These are phyloP conservation scores for Graphilbum sp. DNA, from an alignment of 2,329 filamentous ascomycete genomes.

Conservation along the genomic window DNA sequence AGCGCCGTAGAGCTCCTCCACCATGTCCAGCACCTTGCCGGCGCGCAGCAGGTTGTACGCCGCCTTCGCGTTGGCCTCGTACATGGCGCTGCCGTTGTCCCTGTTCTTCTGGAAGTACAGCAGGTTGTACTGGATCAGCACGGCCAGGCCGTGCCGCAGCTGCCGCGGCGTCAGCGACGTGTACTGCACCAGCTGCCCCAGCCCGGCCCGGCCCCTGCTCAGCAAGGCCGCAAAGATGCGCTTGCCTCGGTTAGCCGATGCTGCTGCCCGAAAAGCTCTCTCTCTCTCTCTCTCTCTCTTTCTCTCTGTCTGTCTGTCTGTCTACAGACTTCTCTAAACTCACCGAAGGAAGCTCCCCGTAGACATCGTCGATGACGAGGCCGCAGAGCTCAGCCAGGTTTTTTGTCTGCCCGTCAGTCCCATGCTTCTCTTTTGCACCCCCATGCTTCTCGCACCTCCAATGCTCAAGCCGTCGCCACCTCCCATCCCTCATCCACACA, in stretches of 20 bases:
- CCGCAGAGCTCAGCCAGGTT: slow-evolving; percentile 75
- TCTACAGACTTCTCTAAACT: slow-evolving; percentile 14
- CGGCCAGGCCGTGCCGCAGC: slow-evolving; percentile 63
- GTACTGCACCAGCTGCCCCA: slow-evolving; percentile 51
- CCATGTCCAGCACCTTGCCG: slow-evolving; percentile 64
- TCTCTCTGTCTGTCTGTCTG: no score
- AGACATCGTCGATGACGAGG: slow-evolving; percentile 74
- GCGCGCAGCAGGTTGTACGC: slow-evolving; percentile 71
- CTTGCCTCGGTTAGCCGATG: slow-evolving; percentile 30
- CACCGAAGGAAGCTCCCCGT: slow-evolving; percentile 87
- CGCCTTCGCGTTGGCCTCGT: slow-evolving; percentile 66
- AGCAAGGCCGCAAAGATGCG: slow-evolving; percentile 71
- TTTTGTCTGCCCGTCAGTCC: slow-evolving; percentile 35
- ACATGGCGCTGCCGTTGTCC: slow-evolving; percentile 38
- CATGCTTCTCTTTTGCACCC: no score
- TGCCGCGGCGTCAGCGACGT: slow-evolving; percentile 60
- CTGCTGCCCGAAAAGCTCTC: not conserved
- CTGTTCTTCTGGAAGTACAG: slow-evolving; percentile 56
- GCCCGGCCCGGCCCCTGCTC: slow-evolving; percentile 59
- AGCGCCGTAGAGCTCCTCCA: slow-evolving; percentile 58
- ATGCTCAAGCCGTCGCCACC: no score
- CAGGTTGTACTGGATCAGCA: slow-evolving; percentile 79
- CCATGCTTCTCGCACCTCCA: no score
- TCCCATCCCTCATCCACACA: no score
- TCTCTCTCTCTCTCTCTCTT: no score